phyloP scores from a whole-genome alignment of 1,139 yeast genomes.

The Hanseniaspora sp. region DNA sequence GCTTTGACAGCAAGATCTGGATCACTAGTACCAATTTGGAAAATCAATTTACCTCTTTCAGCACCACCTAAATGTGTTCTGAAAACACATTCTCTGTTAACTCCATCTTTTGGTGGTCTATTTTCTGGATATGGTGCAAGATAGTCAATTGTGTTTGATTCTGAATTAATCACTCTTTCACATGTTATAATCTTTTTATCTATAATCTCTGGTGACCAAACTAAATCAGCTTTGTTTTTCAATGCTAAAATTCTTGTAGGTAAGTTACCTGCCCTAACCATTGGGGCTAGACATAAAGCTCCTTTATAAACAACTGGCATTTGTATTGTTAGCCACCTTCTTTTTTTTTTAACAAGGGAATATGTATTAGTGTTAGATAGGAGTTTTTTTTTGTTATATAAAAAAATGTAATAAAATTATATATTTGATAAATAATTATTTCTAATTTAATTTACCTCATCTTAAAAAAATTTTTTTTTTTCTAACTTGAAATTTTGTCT shows the following conservation, averaged over 20 bases:
- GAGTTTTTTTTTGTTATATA: no score
- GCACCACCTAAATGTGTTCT: conserved; percentile 49
- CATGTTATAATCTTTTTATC: conserved; percentile 74
- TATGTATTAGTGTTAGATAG: no score
- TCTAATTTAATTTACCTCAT: no score
- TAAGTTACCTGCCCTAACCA: conserved; percentile 91
- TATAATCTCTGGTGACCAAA: conserved; percentile 90
- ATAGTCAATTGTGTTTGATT: conserved; percentile 52
- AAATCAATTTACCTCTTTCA: conserved; percentile 58
- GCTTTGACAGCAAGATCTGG: conserved; percentile 82
- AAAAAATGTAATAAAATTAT: no score
- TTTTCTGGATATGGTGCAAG: conserved; percentile 28
- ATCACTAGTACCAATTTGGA: conserved; percentile 81
- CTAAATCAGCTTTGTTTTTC: conserved; percentile 80
- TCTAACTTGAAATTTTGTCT: no score
- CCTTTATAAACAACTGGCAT: conserved; percentile 46
- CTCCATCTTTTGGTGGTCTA: conserved; percentile 23
- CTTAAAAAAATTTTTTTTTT: no score
- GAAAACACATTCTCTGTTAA: conserved; percentile 40
- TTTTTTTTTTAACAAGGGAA: no score
- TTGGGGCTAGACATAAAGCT: conserved; percentile 80
- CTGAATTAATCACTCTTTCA: conserved; percentile 45
- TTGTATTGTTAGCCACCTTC: conserved; percentile 13
- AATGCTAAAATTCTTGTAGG: conserved; percentile 76
- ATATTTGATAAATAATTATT: no score